Conservation (phyloP, 768 basidiomycete species). For the Hemileccinum rubropunctum region DNA sequence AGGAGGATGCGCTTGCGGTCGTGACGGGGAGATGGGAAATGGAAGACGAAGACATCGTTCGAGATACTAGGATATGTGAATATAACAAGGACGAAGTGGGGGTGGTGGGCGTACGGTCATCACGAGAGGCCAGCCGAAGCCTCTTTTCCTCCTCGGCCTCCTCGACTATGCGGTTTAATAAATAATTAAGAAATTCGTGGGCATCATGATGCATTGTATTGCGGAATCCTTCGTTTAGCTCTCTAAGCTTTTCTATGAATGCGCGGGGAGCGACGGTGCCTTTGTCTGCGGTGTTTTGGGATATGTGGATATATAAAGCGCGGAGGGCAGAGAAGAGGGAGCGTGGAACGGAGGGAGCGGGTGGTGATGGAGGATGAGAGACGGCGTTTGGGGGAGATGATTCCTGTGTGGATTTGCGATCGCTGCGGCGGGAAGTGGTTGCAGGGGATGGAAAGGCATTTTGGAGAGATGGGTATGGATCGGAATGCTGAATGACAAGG, state of each 20-base stretch:
- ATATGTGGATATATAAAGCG: slow-evolving; percentile 85
- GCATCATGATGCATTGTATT: slow-evolving; percentile 96
- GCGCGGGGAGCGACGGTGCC: slow-evolving; percentile 88
- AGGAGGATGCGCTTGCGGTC: slow-evolving; percentile 45
- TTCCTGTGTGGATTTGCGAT: slow-evolving; percentile 47
- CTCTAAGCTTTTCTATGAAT: slow-evolving; percentile 91
- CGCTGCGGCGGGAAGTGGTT: slow-evolving; percentile 47
- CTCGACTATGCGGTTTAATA: slow-evolving; percentile 91
- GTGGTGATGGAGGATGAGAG: slow-evolving; percentile 24
- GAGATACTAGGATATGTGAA: slow-evolving; percentile 46
- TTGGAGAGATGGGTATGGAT: slow-evolving; percentile 43
- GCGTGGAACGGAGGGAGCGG: slow-evolving; percentile 56
- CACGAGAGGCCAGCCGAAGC: slow-evolving; percentile 43
- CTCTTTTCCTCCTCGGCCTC: slow-evolving; percentile 79
- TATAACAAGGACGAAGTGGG: slow-evolving; percentile 3
- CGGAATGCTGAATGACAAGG: slow-evolving; percentile 71
- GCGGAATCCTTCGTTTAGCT: slow-evolving; percentile 88
- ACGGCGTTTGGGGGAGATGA: slow-evolving; percentile 25
- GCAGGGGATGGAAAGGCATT: slow-evolving; percentile 33
- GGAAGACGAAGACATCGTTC: slow-evolving; percentile 55
- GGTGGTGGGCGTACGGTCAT: slow-evolving; percentile 57
- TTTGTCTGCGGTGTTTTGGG: slow-evolving; percentile 70
- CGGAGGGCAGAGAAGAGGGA: slow-evolving; percentile 91
- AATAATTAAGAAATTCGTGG: slow-evolving; percentile 95
- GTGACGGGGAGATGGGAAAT: slow-evolving; percentile 39